Percentiles rank a stretch among this genome's conserved stretches.
phyloP scores from a whole-genome alignment of 371 early-diverging fungal genomes.

The Mortierella sp. region DNA sequence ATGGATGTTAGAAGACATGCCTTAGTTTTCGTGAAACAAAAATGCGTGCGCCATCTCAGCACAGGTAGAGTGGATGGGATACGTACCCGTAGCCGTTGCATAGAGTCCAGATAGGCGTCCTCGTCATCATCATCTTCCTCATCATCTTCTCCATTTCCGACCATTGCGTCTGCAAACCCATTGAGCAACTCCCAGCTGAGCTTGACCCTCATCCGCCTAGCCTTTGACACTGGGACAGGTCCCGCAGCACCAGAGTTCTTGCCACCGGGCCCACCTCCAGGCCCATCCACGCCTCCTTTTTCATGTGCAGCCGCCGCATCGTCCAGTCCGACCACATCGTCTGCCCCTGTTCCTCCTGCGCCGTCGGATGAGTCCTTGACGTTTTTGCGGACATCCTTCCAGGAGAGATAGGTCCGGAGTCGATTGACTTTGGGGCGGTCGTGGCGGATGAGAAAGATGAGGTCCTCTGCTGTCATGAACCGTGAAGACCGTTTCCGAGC shows the following conservation, averaged over 20 bases:
- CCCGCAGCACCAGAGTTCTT: conserved; percentile 62
- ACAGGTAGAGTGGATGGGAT: background rate
- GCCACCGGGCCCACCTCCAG: conserved; percentile 72
- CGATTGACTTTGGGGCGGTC: conserved; percentile 94
- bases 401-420: conserved; percentile 89
- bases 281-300: conserved; percentile 35
- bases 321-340: conserved; percentile 63
- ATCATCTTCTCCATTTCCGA: conserved; percentile 83
- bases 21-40: too few species aligned
- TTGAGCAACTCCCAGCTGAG: conserved; percentile 93
- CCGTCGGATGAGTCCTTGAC: conserved; percentile 76
- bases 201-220: conserved; percentile 81
- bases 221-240: conserved; percentile 41
- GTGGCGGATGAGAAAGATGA: conserved; percentile 96
- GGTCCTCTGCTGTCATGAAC: conserved; percentile 90
- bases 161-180: conserved; percentile 80
- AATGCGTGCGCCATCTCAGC: background rate
- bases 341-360: conserved; percentile 63
- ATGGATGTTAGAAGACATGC: background rate
- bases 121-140: conserved; percentile 87
- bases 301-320: conserved; percentile 78
- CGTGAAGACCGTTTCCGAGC: conserved; percentile 87
- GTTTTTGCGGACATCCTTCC: conserved; percentile 97
- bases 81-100: conserved; percentile 73
- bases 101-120: conserved; percentile 90